Evolutionary conservation across 176 grass and related monocot species (phyloP).

Genomic region (Oryza officinalis): DNA sequence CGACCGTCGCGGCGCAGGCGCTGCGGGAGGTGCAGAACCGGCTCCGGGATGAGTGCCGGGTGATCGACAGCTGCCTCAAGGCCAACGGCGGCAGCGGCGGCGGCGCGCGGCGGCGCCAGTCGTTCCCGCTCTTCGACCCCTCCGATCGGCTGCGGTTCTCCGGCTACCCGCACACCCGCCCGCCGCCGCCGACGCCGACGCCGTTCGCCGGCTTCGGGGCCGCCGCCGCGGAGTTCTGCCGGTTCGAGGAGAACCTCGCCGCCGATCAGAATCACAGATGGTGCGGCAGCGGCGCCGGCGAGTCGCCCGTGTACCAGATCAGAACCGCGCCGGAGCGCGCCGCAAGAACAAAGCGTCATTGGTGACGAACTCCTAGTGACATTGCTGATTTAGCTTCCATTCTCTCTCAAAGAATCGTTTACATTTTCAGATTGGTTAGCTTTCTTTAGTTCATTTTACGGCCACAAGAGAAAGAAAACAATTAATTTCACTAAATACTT

Average conservation of each 20-base stretch:
- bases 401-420: conserved; percentile 25
- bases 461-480: background rate
- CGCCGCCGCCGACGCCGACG: background rate
- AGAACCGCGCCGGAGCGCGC: conserved; percentile 17
- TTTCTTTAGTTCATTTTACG: background rate
- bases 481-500: background rate
- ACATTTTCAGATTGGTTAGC: background rate
- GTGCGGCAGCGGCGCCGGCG: conserved; percentile 8
- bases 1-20: background rate
- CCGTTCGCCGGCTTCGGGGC: background rate
- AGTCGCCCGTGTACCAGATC: conserved; percentile 67
- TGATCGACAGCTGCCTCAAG: conserved; percentile 69
- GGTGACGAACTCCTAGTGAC: conserved; percentile 22
- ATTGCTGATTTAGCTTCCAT: background rate
- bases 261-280: background rate
- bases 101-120: conserved; percentile 40
- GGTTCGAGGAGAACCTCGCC: background rate
- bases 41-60: conserved; percentile 61
- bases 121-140: conserved; percentile 74
- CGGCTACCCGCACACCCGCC: conserved; percentile 58
- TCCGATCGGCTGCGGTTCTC: conserved; percentile 38
- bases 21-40: conserved; percentile 59
- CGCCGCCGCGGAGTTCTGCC: background rate
- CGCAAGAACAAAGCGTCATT: background rate
- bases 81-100: conserved; percentile 20